Evolutionary conservation across 1,284 basidiomycete species (phyloP).

Genomic region (Prillingera fragicola): DNA sequence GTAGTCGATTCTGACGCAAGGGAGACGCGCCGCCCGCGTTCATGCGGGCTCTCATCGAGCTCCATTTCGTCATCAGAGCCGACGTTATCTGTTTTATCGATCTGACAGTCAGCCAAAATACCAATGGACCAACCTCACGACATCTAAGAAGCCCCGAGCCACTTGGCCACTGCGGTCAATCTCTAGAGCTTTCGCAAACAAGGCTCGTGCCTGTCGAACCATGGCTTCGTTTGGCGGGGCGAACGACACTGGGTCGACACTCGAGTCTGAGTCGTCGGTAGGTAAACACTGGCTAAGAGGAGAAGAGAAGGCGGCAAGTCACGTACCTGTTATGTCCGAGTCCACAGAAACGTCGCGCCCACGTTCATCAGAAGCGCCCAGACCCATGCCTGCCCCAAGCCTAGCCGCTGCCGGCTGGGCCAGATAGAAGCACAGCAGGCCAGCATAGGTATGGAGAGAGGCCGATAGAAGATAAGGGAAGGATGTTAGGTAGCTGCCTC

Average conservation of each 20-base stretch:
- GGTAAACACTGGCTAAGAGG: background rate
- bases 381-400: background rate
- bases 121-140: constrained; percentile 32
- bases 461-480: constrained; percentile 78
- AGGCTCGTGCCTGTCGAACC: constrained; percentile 27
- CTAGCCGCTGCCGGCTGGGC: constrained; percentile 37
- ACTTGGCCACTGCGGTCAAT: constrained; percentile 28
- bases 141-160: constrained; percentile 25
- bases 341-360: background rate
- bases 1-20: too few relatives aligned
- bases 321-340: background rate
- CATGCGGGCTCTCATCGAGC: too few relatives aligned
- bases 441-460: constrained; percentile 72
- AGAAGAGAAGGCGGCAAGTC: background rate
- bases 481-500: constrained; percentile 66
- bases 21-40: too few relatives aligned
- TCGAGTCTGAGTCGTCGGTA: background rate
- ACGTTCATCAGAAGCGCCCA: background rate
- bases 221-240: constrained; percentile 6
- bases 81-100: too few relatives aligned
- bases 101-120: too few relatives aligned
- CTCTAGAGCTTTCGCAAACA: constrained; percentile 32
- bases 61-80: too few relatives aligned
- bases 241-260: background rate
- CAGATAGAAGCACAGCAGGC: constrained; percentile 59